phyloP scores from a whole-genome alignment of 371 early-diverging fungal species.

The Batkoa obscura region DNA sequence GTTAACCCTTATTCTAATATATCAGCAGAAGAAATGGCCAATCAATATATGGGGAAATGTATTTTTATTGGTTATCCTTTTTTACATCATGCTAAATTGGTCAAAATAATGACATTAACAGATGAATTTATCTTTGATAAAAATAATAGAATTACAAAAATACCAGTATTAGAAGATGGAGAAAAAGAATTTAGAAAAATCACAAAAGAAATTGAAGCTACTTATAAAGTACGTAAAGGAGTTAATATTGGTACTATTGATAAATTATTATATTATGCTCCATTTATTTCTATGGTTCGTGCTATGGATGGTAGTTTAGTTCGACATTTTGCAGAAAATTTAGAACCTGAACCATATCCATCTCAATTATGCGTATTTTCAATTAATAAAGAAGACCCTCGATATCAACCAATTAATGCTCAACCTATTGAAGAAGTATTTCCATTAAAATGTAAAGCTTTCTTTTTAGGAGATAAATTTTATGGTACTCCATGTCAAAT shows the following conservation, averaged over 20 bases:
- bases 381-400: slow-evolving; percentile 43
- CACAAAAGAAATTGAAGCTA: neutral
- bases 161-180: neutral
- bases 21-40: slow-evolving; percentile 13
- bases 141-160: neutral
- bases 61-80: slow-evolving; percentile 31
- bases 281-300: slow-evolving; percentile 29
- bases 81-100: neutral
- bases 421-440: slow-evolving; percentile 35
- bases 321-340: slow-evolving; percentile 56
- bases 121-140: neutral
- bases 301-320: slow-evolving; percentile 59
- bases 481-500: slow-evolving; percentile 65
- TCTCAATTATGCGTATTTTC: slow-evolving; percentile 44
- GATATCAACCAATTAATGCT: slow-evolving; percentile 22
- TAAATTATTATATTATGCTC: neutral
- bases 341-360: slow-evolving; percentile 35
- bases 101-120: neutral
- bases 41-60: slow-evolving; percentile 25
- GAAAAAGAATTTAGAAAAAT: neutral
- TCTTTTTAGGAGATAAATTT: slow-evolving; percentile 39
- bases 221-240: neutral
- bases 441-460: slow-evolving; percentile 39
- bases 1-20: neutral
- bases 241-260: neutral